Base-by-base conservation (phyloP, 2,329 filamentous ascomycete genomes). In the Diaporthe citrichinensis region DNA sequence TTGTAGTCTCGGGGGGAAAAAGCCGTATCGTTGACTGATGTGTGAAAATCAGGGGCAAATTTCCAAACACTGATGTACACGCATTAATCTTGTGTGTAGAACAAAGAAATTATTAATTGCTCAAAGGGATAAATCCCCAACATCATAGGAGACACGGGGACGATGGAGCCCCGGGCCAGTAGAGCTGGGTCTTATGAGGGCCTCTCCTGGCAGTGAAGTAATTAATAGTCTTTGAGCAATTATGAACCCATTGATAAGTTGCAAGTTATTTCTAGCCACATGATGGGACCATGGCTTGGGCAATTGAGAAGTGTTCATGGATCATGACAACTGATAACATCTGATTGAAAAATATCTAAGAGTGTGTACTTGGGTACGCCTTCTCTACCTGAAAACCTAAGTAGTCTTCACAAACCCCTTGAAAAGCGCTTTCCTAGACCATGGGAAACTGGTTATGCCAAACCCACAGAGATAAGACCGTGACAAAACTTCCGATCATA, bases 291-390 rank as follows among this genome's bases (percentile, higher is more conserved):
- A 12, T 25, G 9, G 3, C 9, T 12, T 25, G 8, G 9, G 23
- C 4, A 15, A 53, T 0, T 0, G 8, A 51, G n/a, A 12, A 53
- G 1, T 53, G 23, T 10, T 53, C 0, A 10, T 25, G 0, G 3
- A 53, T n/a, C 7, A 0, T 25, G 12, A 12, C 10, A 14, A 53
- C 20, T 12, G 0, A 14, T 4, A 25, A 53, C 23, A 14, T 25
- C 1, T 4, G 20, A n/a, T 25, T 53, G 49, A 25, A 53, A 12
- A 25, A 0, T 25, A 20, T 53, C 49, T 9, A 49, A 49, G 46
- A 49, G 20, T 12, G 0, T 49, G 23, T 23, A 49, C 46, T 23
- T 20, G 23, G 17, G 8, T n/a, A 49, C 46, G 17, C 46, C 15
- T 25, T 44, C 1, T 17, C 5, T 44, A 17, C n/a, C n/a, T 8